Evolutionary conservation across 495 filamentous ascomycete genomes (phyloP).

Genomic region (Evernia prunastri): DNA sequence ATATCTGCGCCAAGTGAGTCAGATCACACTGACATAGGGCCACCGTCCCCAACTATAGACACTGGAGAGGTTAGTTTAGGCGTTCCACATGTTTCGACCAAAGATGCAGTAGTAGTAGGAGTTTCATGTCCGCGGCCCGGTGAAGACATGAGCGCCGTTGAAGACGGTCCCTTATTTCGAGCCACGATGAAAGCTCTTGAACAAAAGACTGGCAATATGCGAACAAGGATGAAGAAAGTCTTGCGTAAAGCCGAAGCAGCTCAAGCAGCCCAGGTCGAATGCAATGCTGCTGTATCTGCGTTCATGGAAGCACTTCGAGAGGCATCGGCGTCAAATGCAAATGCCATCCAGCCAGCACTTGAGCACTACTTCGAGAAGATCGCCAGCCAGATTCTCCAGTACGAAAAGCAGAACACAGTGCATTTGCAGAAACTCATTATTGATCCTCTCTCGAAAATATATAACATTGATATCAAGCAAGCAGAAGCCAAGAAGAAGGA

Average conservation of each 20-base stretch:
- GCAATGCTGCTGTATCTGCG: slow-evolving; percentile 73
- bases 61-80: slow-evolving; percentile 40
- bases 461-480: slow-evolving; percentile 95
- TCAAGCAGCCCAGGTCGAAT: slow-evolving; percentile 67
- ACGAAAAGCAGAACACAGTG: slow-evolving; percentile 73
- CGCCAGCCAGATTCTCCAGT: slow-evolving; percentile 78
- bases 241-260: slow-evolving; percentile 85
- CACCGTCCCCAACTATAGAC: slow-evolving; percentile 57
- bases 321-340: slow-evolving; percentile 82
- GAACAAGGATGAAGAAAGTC: slow-evolving; percentile 89
- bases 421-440: slow-evolving; percentile 91
- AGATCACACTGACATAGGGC: slow-evolving; percentile 54
- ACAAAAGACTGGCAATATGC: slow-evolving; percentile 94
- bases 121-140: slow-evolving; percentile 77
- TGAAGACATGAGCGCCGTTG: slow-evolving; percentile 77
- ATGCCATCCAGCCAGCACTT: slow-evolving; percentile 88
- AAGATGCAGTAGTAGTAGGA: slow-evolving; percentile 73
- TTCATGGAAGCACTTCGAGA: slow-evolving; percentile 88
- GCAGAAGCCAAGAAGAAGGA: slow-evolving; percentile 95
- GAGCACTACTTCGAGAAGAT: slow-evolving; percentile 99
- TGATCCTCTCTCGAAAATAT: slow-evolving; percentile 84
- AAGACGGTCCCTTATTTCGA: slow-evolving; percentile 93
- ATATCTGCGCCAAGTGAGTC: slow-evolving; percentile 69
- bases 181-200: slow-evolving; percentile 96
- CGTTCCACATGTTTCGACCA: slow-evolving; percentile 37